Conservation (phyloP, 495 filamentous ascomycete species). For the Penicillium lagena region DNA sequence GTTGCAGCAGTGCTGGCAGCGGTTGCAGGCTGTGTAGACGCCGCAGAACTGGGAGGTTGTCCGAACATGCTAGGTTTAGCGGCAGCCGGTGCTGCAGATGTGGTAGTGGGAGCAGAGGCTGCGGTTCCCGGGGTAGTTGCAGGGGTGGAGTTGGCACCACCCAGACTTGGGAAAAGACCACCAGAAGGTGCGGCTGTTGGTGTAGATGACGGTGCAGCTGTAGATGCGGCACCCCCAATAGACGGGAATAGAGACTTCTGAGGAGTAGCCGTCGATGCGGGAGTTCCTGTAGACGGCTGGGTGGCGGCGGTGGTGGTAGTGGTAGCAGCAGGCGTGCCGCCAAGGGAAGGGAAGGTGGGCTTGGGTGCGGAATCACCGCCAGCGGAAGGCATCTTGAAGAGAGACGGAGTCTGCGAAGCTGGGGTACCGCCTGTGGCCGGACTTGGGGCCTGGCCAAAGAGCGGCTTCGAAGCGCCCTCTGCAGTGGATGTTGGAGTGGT, state of each 20-base stretch:
- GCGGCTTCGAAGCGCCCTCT: slow-evolving; percentile 14
- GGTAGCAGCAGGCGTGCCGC: slow-evolving; percentile 9
- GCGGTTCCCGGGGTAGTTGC: slow-evolving; percentile 22
- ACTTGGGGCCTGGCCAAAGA: slow-evolving; percentile 23
- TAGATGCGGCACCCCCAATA: slow-evolving; percentile 27
- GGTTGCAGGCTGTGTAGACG: slow-evolving; percentile 16
- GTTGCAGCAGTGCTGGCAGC: slow-evolving; percentile 18
- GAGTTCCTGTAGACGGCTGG: slow-evolving; percentile 21
- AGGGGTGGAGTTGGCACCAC: slow-evolving; percentile 28
- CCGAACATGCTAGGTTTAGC: slow-evolving; percentile 20
- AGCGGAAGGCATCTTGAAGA: slow-evolving; percentile 30
- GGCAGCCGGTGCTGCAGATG: slow-evolving; percentile 16
- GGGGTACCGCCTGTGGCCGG: slow-evolving; percentile 4
- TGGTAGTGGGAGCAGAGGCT: slow-evolving; percentile 16
- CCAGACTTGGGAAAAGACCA: slow-evolving; percentile 30
- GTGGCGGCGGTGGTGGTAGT: slow-evolving; percentile 16
- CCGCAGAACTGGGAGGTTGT: slow-evolving; percentile 17
- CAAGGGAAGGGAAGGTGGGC: slow-evolving; percentile 23
- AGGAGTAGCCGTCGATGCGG: slow-evolving; percentile 28
- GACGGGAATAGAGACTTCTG: slow-evolving; percentile 35
- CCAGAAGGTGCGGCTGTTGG: slow-evolving; percentile 30
- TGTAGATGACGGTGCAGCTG: slow-evolving; percentile 30
- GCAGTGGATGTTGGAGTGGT: slow-evolving; percentile 27
- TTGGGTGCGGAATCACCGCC: slow-evolving; percentile 23
- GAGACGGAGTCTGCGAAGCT: slow-evolving; percentile 21